These are phyloP conservation scores for Talaromyces sp. DNA, from an alignment of 2,329 filamentous ascomycete species.

Conservation along the genomic window DNA sequence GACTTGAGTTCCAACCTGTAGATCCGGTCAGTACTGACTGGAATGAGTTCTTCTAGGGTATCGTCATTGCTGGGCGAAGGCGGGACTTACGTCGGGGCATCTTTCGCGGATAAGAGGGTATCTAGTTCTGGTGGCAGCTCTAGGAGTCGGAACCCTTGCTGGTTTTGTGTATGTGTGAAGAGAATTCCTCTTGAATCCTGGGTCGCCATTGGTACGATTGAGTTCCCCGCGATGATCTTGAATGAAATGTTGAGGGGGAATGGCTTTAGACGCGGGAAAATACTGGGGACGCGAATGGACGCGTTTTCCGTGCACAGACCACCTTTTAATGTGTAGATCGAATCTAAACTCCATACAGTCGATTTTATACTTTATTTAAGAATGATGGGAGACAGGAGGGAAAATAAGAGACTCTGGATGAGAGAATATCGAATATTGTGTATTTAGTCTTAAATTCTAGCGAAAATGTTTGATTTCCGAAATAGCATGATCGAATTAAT, in stretches of 20 bases:
- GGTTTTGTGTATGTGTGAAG: conserved; percentile 46
- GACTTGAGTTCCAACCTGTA: conserved; percentile 49
- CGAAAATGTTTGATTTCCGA: too few species aligned
- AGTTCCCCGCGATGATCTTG: background rate
- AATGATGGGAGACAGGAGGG: too few species aligned
- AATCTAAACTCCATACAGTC: too few species aligned
- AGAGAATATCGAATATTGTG: background rate
- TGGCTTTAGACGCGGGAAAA: conserved; percentile 2
- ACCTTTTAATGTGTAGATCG: conserved; percentile 29
- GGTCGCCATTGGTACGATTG: conserved; percentile 38
- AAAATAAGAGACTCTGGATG: too few species aligned
- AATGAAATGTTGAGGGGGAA: conserved; percentile 5
- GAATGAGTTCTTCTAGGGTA: too few species aligned
- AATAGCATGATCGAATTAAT: too few species aligned
- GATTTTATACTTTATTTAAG: background rate
- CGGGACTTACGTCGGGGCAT: conserved; percentile 40
- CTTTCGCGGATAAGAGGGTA: conserved; percentile 54
- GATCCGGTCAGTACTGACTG: background rate
- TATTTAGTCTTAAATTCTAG: too few species aligned
- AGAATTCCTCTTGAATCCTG: conserved; percentile 40
- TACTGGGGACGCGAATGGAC: conserved; percentile 15
- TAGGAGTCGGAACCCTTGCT: conserved; percentile 61
- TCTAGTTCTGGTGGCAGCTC: conserved; percentile 63
- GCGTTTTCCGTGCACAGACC: conserved; percentile 36
- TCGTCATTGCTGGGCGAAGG: too few species aligned